A percentile compares a stretch with the other conserved stretches of the same genome.
phyloP scores from a whole-genome alignment of 768 basidiomycete genomes.

The Rhodotorula paludigena region DNA sequence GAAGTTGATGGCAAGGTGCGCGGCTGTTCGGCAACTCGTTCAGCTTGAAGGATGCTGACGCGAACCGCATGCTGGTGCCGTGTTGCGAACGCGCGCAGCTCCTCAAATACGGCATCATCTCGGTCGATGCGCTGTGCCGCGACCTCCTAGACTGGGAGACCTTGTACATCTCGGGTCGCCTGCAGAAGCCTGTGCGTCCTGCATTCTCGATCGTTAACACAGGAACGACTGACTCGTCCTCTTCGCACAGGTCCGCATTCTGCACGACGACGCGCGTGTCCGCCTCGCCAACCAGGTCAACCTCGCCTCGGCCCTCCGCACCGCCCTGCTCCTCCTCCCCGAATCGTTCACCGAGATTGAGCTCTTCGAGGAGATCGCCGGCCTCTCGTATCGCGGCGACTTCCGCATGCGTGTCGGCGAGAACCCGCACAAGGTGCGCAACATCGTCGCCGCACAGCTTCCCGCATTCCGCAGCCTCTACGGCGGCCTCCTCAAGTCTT shows the following conservation, averaged over 20 bases:
- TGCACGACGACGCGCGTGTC: constrained; percentile 86
- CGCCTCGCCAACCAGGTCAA: constrained; percentile 90
- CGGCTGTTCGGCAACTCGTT: background rate
- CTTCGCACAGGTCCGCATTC: constrained; percentile 60
- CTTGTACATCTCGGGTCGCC: constrained; percentile 87
- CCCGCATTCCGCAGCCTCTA: constrained; percentile 84
- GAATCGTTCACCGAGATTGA: constrained; percentile 71
- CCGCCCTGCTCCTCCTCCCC: constrained; percentile 82
- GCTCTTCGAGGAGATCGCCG: constrained; percentile 78
- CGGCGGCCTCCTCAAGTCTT: constrained; percentile 50
- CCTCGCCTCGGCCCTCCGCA: constrained; percentile 78
- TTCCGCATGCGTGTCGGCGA: constrained; percentile 85
- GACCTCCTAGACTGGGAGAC: constrained; percentile 90
- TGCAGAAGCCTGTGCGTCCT: constrained; percentile 76
- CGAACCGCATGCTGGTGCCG: constrained; percentile 37
- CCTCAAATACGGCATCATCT: constrained; percentile 96
- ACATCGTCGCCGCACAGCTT: constrained; percentile 79
- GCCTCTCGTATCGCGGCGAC: constrained; percentile 80
- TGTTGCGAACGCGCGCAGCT: constrained; percentile 52
- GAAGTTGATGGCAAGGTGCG: constrained; percentile 76
- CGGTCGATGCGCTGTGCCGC: constrained; percentile 77
- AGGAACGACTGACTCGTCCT: background rate
- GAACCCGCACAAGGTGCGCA: constrained; percentile 87
- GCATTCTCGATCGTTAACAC: constrained; percentile 8
- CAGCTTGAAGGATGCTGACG: background rate